phyloP scores from a whole-genome alignment of 371 early-diverging fungal species.

The Aphelidium insulamus region DNA sequence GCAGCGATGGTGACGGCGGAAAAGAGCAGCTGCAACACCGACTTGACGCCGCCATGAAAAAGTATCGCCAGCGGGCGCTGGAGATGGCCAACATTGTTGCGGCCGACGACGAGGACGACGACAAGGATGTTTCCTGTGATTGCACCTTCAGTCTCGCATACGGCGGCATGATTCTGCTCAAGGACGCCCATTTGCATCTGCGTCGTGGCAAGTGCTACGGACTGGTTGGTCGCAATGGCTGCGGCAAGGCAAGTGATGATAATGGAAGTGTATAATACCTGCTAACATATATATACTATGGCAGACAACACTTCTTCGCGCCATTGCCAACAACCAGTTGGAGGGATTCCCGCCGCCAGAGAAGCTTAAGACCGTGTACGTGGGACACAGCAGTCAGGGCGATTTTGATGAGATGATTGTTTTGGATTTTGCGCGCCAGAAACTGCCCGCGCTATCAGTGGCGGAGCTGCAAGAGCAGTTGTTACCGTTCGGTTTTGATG shows the following conservation, averaged over 20 bases:
- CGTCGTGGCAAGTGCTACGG: constrained; percentile 16
- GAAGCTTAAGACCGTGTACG: constrained; percentile 40
- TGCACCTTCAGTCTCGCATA: constrained; percentile 16
- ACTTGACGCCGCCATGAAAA: no score
- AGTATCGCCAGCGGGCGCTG: constrained; percentile 19
- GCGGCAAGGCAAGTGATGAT: constrained; percentile 16
- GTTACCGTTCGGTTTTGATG: no score
- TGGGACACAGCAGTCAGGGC: constrained; percentile 53
- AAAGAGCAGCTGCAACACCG: no score
- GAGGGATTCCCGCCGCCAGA: constrained; percentile 54
- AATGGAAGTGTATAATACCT: no score
- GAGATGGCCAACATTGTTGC: constrained; percentile 17
- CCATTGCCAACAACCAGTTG: constrained; percentile 45
- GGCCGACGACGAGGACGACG: constrained; percentile 10
- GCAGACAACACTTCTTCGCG: constrained; percentile 65
- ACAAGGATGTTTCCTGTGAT: constrained; percentile 16
- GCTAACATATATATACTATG: no score
- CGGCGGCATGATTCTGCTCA: constrained; percentile 13
- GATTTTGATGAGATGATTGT: constrained; percentile 36
- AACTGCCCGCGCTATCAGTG: no score
- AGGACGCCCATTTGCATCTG: constrained; percentile 12
- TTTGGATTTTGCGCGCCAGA: no score
- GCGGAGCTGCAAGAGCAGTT: no score
- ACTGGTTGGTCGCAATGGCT: constrained; percentile 17
- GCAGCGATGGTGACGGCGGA: no score